Base-by-base conservation (phyloP, 2,329 filamentous ascomycete species). In the Chaetoscypha palmicola region DNA sequence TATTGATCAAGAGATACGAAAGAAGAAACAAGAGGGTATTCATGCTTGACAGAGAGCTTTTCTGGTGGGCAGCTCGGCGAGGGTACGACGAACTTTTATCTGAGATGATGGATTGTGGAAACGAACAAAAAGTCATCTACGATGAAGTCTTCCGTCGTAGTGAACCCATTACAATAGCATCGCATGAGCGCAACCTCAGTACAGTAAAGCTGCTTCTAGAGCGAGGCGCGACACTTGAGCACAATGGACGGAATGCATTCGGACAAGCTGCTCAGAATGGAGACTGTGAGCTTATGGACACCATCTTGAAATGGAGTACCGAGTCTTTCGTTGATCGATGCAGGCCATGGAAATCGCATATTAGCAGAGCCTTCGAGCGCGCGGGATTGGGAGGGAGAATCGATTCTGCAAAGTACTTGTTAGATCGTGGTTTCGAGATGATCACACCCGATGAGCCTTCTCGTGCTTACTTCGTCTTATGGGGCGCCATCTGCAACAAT, bases 181-280 rank as follows among this genome's bases (percentile, higher is more conserved):
- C 38, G n/a, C n/a, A n/a, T n/a, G 20, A 21, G 20, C 26, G 38
- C 8, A 16, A 41, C 26, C 23, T 16, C 28, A 41, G 37, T 24
- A 40, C 37, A 14, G 24, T 40, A 24, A 11, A n/a, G 11, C 22
- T 40, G 16, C 37, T 40, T n/a, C 20, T 40, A 20, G 37, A 40
- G 5, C 22, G 37, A 17, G 37, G 37, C 14, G 22, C 22, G 7
- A 30, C 16, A 14, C n/a, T 40, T 14, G 19, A 17, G 12, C 7
- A 20, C 10, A 19, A n/a, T 16, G 17, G 24, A n/a, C n/a, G 31
- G 12, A 21, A 40, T 20, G 37, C 37, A 14, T 30, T 40, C 12
- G 16, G 16, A 17, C 21, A 28, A 14, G 37, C 24, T 17, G 24
- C 24, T 7, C 12, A 31, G 21, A 4, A 14, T 31, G 24, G 24